Conservation (phyloP, 2,329 filamentous ascomycete genomes). For the Meredithiella fracta region DNA sequence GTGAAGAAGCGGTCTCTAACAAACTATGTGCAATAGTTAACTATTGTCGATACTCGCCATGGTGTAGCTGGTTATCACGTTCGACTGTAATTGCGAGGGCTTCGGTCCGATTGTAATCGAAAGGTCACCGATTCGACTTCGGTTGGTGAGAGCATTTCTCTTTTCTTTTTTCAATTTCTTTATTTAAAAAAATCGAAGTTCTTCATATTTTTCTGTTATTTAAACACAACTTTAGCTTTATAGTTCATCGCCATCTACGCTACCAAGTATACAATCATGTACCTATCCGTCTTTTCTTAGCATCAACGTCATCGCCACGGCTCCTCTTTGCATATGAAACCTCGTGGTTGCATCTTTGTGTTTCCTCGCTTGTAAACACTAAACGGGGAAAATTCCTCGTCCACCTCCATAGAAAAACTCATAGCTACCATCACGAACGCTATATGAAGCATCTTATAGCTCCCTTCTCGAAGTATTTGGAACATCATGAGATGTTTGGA, state of each 20-base stretch:
- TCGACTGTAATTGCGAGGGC: slow-evolving; percentile 4
- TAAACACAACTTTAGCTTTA: too few species aligned
- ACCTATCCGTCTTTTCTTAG: neutral
- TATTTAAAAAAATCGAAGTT: neutral
- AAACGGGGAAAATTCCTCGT: neutral
- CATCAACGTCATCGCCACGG: neutral
- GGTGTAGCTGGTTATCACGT: slow-evolving; percentile 13
- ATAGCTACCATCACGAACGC: too few species aligned
- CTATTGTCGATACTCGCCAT: slow-evolving; percentile 11
- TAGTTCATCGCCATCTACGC: too few species aligned
- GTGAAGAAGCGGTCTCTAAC: neutral
- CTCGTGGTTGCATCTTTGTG: neutral
- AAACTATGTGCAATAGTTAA: slow-evolving; percentile 10
- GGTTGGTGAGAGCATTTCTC: slow-evolving; percentile 9
- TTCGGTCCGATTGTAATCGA: neutral
- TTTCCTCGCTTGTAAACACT: neutral
- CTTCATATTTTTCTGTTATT: neutral
- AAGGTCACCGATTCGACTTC: slow-evolving; percentile 4
- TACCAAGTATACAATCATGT: neutral
- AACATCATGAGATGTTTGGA: too few species aligned
- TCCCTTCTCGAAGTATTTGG: too few species aligned
- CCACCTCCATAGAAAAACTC: too few species aligned
- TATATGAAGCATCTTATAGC: too few species aligned
- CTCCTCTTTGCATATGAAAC: too few species aligned
- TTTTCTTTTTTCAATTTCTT: neutral